These are phyloP conservation scores for Phytophthora europaea DNA, from an alignment of 352 stramenopile genomes.

Conservation along the genomic window DNA sequence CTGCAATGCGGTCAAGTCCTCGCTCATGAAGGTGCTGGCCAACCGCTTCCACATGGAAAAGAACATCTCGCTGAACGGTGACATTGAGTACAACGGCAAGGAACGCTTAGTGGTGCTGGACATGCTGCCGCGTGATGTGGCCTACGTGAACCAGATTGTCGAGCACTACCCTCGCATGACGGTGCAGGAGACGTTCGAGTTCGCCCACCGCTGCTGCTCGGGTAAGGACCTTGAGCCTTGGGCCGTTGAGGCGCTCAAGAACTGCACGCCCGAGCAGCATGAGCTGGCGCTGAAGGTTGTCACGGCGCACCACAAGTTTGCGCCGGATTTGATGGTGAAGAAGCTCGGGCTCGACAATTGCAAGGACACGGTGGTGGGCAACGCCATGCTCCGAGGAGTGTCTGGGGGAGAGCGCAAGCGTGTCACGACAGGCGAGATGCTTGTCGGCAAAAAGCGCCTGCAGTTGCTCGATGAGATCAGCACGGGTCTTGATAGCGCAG, in stretches of 20 bases:
- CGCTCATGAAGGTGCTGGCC: conserved; percentile 57
- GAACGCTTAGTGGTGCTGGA: conserved; percentile 43
- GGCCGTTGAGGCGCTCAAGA: conserved; percentile 49
- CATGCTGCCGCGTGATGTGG: conserved; percentile 50
- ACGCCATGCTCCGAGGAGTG: conserved; percentile 61
- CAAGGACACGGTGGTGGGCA: conserved; percentile 71
- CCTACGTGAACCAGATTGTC: conserved; percentile 61
- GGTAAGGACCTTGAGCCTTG: conserved; percentile 48
- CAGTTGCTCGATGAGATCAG: conserved; percentile 87
- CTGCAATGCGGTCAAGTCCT: conserved; percentile 38
- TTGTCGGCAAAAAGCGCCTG: conserved; percentile 78
- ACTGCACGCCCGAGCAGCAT: conserved; percentile 44
- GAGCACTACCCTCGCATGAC: conserved; percentile 56
- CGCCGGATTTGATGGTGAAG: conserved; percentile 45
- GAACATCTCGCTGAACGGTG: conserved; percentile 52
- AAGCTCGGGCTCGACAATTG: conserved; percentile 63
- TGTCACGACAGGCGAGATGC: conserved; percentile 70
- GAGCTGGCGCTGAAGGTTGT: conserved; percentile 38
- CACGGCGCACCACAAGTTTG: conserved; percentile 49
- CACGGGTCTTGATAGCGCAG: conserved; percentile 59
- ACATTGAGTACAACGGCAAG: conserved; percentile 61
- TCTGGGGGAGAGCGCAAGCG: conserved; percentile 63
- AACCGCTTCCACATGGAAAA: conserved; percentile 61
- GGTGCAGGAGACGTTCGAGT: conserved; percentile 67
- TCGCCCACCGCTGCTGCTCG: conserved; percentile 53